Evolutionary conservation across 2,329 filamentous ascomycete genomes (phyloP), one percentile per base, ranked within the genome.

Genomic region (Fusarium sp.): DNA sequence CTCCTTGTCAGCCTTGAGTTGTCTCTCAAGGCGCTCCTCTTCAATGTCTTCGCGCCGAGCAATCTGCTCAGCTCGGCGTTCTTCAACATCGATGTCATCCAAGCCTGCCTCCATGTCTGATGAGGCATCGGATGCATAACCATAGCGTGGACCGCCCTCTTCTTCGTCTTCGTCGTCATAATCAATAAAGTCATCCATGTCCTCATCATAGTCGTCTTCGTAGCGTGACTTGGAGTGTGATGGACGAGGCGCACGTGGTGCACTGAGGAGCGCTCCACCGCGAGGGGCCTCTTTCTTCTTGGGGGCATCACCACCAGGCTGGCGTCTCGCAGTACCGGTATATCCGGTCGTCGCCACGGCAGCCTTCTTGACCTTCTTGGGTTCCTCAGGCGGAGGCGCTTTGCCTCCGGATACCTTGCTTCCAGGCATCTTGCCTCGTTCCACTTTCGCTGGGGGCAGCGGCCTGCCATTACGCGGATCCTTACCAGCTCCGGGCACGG

Each of bases 31-130:
- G 3, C 80, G 81, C 67, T 90, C 78, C 57, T 90, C 87, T 65
- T 85, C 79, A 15, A 84, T 79, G 68, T 93, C 91, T 72, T 93
- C 91, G 42, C 83, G 82, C 40, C 84, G 85, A 24, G 90, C 91
- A 51, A 83, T 80, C 28, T 79, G 76, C 58, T 88, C 83, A 3
- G 90, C 89, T 45, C 78, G 72, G 42, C 81, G 78, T 73, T 94
- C 91, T 73, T 94, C 91, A 32, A 83, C 79, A 59, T 92, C 89
- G 48, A 93, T 85, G 67, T 93, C 90, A 58, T 88, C 88, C 34
- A 89, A 74, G 31, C 89, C 90, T 3, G 89, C 91, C 74, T 93
- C 90, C 89, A 93, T 93, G 68, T 92, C 91, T 6, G 89, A 91
- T 6, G 88, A 90, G 6, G 74, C 86, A 51, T 90, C 89, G 1